A percentile compares a stretch with the other conserved stretches of the same genome.
These are phyloP conservation scores for Blastocystis sp. DNA, from an alignment of 352 stramenopile species.

Conservation along the genomic window DNA sequence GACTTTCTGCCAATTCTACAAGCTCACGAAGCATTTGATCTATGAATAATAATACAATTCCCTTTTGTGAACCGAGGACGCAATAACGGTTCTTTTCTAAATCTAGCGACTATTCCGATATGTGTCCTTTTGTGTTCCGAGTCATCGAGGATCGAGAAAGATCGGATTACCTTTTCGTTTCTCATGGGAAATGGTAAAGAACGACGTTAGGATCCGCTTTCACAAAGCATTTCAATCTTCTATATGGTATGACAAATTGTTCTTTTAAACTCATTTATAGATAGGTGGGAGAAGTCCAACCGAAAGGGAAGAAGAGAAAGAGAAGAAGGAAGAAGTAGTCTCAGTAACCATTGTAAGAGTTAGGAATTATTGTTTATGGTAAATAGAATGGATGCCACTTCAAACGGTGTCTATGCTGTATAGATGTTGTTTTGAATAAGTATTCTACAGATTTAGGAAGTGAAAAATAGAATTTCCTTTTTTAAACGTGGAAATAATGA, in stretches of 20 bases:
- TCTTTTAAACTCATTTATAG: too few relatives aligned
- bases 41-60: conserved; percentile 9
- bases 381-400: neutral
- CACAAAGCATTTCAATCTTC: too few relatives aligned
- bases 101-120: neutral
- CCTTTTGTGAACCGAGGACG: neutral
- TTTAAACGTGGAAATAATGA: neutral
- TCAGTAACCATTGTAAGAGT: neutral
- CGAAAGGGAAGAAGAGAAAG: neutral
- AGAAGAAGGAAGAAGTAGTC: neutral
- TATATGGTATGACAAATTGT: too few relatives aligned
- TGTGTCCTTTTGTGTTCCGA: conserved; percentile 6
- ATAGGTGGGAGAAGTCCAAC: too few relatives aligned
- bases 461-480: neutral
- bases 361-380: neutral
- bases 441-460: neutral
- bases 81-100: conserved; percentile 13
- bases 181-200: too few relatives aligned
- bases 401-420: neutral
- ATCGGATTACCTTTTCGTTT: too few relatives aligned
- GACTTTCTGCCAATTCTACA: neutral
- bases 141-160: conserved; percentile 51
- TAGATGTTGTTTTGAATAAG: neutral
- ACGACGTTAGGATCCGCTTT: too few relatives aligned
- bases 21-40: conserved; percentile 18